phyloP scores from a whole-genome alignment of 768 basidiomycete species.

The Hypholoma fasciculare region DNA sequence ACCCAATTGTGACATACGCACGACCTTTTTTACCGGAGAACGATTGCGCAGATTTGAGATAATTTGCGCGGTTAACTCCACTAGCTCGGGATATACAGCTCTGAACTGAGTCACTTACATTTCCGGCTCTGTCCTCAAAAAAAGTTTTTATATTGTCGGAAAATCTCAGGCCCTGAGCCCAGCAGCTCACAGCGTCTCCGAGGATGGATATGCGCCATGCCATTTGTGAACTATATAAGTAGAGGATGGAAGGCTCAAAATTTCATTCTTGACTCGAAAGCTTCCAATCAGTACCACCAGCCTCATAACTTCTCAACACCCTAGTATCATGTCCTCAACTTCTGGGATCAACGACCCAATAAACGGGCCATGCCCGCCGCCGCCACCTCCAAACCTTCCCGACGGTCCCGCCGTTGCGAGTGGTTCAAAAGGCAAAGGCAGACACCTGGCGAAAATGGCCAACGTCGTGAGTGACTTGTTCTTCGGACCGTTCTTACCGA shows the following conservation, averaged over 20 bases:
- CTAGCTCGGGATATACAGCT: neutral
- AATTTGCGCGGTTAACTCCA: neutral
- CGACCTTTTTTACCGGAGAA: no score
- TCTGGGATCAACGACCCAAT: neutral
- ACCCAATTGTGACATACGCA: no score
- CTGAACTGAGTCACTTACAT: neutral
- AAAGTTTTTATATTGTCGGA: neutral
- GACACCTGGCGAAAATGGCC: no score
- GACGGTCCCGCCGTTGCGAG: neutral
- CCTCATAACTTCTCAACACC: neutral
- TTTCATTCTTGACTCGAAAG: no score
- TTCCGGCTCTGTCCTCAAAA: neutral
- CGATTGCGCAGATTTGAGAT: no score
- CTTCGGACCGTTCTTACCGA: no score
- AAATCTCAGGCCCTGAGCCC: neutral
- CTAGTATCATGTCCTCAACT: neutral
- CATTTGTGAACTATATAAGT: neutral
- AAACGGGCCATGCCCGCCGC: neutral
- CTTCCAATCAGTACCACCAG: no score
- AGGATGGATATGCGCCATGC: neutral
- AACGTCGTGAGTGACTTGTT: no score
- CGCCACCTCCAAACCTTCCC: neutral
- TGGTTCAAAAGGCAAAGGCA: neutral
- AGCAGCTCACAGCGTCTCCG: neutral
- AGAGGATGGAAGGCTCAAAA: no score